Base-by-base conservation (phyloP, 106 monocot species). In the Dendrobium huoshanense region DNA sequence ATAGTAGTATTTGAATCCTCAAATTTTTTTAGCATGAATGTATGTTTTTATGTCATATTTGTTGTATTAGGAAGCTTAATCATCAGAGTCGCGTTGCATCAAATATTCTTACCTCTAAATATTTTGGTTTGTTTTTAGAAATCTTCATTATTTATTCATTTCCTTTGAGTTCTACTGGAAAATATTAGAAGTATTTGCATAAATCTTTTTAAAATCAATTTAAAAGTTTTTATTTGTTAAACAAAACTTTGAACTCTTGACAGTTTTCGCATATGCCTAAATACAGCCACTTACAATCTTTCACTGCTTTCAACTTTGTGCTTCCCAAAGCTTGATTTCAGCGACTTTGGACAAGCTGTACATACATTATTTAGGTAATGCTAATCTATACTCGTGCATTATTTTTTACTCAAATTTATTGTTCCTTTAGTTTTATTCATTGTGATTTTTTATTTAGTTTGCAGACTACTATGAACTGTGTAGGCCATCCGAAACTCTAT, bases 281-380 rank as follows among this genome's bases (percentile, higher is more conserved):
- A 81, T 90, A 84, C 93, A 96, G 96, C 87, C 96, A 79, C 90
- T 96, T 73, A 96, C 96, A 55, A 15, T 93, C 74, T 96, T 91
- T 80, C 90, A 90, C 82, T 88, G 91, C 81, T 58, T 92, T 83
- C 87, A 86, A 86, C 85, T 89, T 67, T 83, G 64, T 79, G 81
- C 72, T 65, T 41, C 56, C 8, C 85, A 80, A 79, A 82, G 55
- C 4, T 77, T 80, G 41, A 75, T 78, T 86, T 74, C 83, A 29
- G 83, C 81, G 79, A 78, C 80, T 81, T 56, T 59, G 37, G 84
- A 84, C 33, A 84, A 84, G 48, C 70, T 96, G 70, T 55, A 77
- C 82, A 88, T 96, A 78, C 96, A 96, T 81, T 94, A 94, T 80
- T 79, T 94, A 88, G 96, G 96, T 96, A 89, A 84, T 2, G 45